These are phyloP conservation scores for Aegilops umbellulata DNA, from an alignment of 176 grass and related monocot species.

Conservation along the genomic window DNA sequence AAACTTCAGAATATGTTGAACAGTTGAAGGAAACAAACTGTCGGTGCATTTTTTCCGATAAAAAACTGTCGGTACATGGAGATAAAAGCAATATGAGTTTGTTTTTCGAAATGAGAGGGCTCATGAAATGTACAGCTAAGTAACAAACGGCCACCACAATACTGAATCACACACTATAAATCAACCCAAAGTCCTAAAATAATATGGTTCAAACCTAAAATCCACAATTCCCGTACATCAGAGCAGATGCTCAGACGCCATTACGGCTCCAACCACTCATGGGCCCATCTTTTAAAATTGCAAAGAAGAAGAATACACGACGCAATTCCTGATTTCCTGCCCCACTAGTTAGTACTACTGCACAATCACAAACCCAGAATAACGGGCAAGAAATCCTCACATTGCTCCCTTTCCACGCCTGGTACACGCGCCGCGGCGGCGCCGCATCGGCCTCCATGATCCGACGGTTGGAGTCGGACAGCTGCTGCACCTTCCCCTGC, in stretches of 20 bases:
- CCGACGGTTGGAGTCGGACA: slow-evolving; percentile 60
- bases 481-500: slow-evolving; percentile 45
- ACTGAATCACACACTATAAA: slow-evolving; percentile 9
- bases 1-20: neutral
- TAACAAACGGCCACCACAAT: neutral
- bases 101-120: neutral
- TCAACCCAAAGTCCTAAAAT: neutral
- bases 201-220: neutral
- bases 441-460: slow-evolving; percentile 56
- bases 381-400: slow-evolving; percentile 30
- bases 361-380: slow-evolving; percentile 21
- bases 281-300: neutral
- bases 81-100: neutral
- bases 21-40: neutral
- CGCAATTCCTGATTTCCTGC: neutral
- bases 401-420: slow-evolving; percentile 79
- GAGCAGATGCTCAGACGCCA: neutral
- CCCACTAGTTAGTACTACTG: neutral
- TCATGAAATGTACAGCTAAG: slow-evolving; percentile 7
- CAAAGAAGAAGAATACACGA: neutral
- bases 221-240: neutral
- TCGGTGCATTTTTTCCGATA: neutral
- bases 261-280: neutral
- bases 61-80: neutral
- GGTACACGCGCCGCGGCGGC: slow-evolving; percentile 51